Evolutionary conservation across 2,329 filamentous ascomycete species (phyloP).

Genomic region (Tolypocladium capitatum): DNA sequence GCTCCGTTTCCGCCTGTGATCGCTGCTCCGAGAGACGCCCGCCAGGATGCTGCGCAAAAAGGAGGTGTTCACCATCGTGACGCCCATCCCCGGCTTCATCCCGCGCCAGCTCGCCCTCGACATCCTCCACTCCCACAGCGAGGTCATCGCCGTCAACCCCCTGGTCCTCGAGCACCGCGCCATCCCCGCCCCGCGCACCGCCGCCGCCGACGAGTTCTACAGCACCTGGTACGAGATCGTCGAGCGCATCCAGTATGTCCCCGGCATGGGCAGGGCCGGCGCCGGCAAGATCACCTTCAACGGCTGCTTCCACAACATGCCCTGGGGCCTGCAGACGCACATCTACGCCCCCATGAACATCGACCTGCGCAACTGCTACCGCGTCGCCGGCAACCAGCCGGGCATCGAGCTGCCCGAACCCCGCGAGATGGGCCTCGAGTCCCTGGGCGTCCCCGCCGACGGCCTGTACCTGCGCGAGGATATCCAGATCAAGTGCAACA

Average conservation of each 20-base stretch:
- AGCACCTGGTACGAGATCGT: constrained; percentile 63
- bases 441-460: constrained; percentile 46
- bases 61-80: constrained; percentile 53
- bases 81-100: constrained; percentile 56
- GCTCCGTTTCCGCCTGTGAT: no score
- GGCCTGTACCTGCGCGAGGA: constrained; percentile 58
- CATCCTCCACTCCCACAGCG: constrained; percentile 56
- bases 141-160: constrained; percentile 59
- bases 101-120: constrained; percentile 60
- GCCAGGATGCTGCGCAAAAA: constrained; percentile 53
- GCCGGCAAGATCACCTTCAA: constrained; percentile 55
- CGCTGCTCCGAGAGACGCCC: no score
- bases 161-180: constrained; percentile 51
- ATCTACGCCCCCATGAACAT: constrained; percentile 55
- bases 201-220: constrained; percentile 57
- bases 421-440: constrained; percentile 45
- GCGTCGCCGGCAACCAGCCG: constrained; percentile 55
- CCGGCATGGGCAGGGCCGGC: constrained; percentile 51
- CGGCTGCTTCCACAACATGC: constrained; percentile 59
- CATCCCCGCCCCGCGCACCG: constrained; percentile 54
- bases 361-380: constrained; percentile 55
- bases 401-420: constrained; percentile 48
- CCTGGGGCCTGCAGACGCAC: constrained; percentile 59
- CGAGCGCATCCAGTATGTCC: constrained; percentile 54
- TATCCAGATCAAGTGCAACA: constrained; percentile 57